Base-by-base conservation (phyloP, 345 rosid genomes). In the Pistacia atlantica region DNA sequence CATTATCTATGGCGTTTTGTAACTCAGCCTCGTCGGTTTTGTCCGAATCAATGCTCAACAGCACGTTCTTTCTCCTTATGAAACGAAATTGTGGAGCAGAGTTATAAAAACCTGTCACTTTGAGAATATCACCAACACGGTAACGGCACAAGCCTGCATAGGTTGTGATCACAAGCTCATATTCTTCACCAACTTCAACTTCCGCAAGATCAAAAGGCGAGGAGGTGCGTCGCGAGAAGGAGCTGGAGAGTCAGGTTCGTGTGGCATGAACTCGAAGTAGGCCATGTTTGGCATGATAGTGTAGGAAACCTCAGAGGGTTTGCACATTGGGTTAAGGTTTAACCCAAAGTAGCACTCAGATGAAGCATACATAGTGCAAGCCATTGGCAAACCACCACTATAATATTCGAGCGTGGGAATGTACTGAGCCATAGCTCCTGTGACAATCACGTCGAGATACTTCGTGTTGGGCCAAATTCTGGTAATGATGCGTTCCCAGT, bases 401-500 rank as follows among this genome's bases (percentile, higher is more conserved):
- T 93, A 95, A 66, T 87, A 90, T 71, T 95, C 98, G 18, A 95
- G 88, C 0, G 93, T 93, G 0, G 99, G 98, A 75, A 95, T 93
- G 75, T 95, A 95, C 74, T 93, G 99, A 56, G 99, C 94, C 99
- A 95, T 95, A 8, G 98, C 90, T 17, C 99, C 99, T 0, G 99
- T 95, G 31, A 95, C 97, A 33, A 95, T 92, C 73, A 93, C 99
- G 4, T 95, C 99, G 0, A 95, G 88, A 52, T 95, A 95, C 80
- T 83, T 93, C 0, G 98, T 89, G 76, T 93, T 92, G 11, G 98
- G 99, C 99, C 99, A 93, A 38, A 93, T 86, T 67, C 92, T 84
- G 0, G 86, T 84, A 59, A 95, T 84, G 2, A 95, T 91, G 14
- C 94, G 81, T 31, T 86, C 90, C 99, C 98, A 95, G 1, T 79